These are phyloP conservation scores for Pulicaria dysenterica DNA, from an alignment of 129 eudicot genomes.

Conservation along the genomic window DNA sequence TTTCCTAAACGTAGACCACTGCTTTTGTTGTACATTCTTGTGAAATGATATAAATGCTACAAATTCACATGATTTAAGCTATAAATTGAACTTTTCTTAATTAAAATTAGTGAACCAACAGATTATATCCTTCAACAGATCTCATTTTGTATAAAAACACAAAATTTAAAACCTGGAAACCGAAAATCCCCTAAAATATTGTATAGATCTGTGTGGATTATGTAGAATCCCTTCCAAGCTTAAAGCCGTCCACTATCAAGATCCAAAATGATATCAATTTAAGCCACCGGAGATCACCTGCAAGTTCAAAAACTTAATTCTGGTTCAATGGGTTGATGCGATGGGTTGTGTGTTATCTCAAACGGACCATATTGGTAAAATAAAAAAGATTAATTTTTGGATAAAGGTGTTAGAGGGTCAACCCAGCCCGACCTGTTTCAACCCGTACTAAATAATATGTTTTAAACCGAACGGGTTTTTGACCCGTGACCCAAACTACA, in stretches of 20 bases:
- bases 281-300: slow-evolving; percentile 59
- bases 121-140: not conserved
- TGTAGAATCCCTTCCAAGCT: slow-evolving; percentile 3
- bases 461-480: not conserved
- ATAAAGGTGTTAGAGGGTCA: not conserved
- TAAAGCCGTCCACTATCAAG: not conserved
- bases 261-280: slow-evolving; percentile 29
- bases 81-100: not conserved
- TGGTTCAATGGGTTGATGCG: not conserved
- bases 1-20: slow-evolving; percentile 2
- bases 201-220: not conserved
- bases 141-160: slow-evolving; percentile 12
- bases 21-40: slow-evolving; percentile 22
- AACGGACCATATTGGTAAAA: not conserved
- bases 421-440: not conserved
- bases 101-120: not conserved
- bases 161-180: slow-evolving; percentile 4
- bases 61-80: slow-evolving; percentile 1
- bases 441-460: not conserved
- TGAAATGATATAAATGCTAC: slow-evolving; percentile 12
- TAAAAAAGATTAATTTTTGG: not conserved
- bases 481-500: not conserved
- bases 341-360: not conserved
- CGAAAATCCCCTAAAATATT: slow-evolving; percentile 2
- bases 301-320: slow-evolving; percentile 17